These are phyloP conservation scores for Afroboletus lepidellus DNA, from an alignment of 1,284 basidiomycete species.

Conservation along the genomic window DNA sequence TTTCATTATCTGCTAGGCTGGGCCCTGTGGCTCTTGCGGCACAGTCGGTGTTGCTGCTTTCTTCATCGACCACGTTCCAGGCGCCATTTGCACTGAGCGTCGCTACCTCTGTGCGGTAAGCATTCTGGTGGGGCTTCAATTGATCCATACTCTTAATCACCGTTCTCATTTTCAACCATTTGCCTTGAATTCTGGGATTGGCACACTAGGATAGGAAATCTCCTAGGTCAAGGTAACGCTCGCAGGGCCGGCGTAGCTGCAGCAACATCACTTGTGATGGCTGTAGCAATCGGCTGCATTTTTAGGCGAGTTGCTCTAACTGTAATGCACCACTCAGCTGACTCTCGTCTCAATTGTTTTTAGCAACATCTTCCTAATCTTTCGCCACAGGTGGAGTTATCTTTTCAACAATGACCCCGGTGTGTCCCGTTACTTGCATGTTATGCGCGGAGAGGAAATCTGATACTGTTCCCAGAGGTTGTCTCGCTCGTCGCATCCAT, in stretches of 20 bases:
- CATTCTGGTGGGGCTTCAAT: constrained; percentile 1
- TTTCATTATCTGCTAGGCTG: constrained; percentile 35
- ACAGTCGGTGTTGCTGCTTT: constrained; percentile 76
- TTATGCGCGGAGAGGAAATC: background rate
- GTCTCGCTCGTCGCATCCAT: constrained; percentile 67
- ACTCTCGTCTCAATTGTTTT: background rate
- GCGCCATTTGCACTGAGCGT: constrained; percentile 81
- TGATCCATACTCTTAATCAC: background rate
- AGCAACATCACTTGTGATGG: constrained; percentile 60
- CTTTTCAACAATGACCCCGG: constrained; percentile 84
- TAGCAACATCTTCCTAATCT: constrained; percentile 70
- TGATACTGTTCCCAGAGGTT: constrained; percentile 45
- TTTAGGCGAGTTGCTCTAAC: constrained; percentile 50
- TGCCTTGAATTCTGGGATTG: background rate
- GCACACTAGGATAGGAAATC: constrained; percentile 67
- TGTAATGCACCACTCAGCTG: background rate
- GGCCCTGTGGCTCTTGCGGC: constrained; percentile 66
- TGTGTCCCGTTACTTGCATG: constrained; percentile 25
- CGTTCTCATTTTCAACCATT: background rate
- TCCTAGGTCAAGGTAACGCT: constrained; percentile 73
- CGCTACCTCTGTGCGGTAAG: constrained; percentile 80
- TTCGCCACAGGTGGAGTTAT: constrained; percentile 74
- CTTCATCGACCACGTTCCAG: constrained; percentile 79
- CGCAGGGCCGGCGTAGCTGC: constrained; percentile 68
- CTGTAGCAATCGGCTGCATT: constrained; percentile 54